Base-by-base conservation (phyloP, 164 flowering plant genomes). In the Piper betle region DNA sequence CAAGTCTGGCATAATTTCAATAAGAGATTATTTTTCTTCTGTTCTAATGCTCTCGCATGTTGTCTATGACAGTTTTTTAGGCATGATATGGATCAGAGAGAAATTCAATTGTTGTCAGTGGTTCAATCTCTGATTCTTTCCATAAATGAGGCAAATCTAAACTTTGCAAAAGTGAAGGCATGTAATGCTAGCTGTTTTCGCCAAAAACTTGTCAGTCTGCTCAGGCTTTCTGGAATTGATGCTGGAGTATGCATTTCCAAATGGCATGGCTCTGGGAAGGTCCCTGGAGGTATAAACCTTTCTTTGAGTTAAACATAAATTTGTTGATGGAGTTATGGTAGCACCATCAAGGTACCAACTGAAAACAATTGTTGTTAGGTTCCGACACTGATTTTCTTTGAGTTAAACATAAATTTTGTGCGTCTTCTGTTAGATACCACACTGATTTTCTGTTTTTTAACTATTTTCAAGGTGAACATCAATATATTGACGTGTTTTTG, bases 161-260 rank as follows among this genome's bases (percentile, higher is more conserved):
- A 73, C 10, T 61, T 53, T 65, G 71, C 74, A 53, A 76, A 81
- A 46, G 67, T 82, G 39, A 80, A 80, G 54, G 70, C 73, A 12
- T 88, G 97, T 67, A 80, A 80, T 66, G 83, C 80, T 19, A 83
- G 94, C 75, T 91, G 97, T 73, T 78, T 88, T 63, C 78, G 88
- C 62, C 82, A 73, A 70, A 71, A 65, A 39, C 73, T 91, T 66
- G 94, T 80, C 4, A 86, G 86, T 80, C 87, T 79, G 56, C 72
- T 91, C 68, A 75, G 91, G 65, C 73, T 68, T 18, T 76, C 90
- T 57, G 97, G 96, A 37, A 82, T 83, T 70, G 90, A 91, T 80
- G 97, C 96, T 64, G 96, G 87, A 48, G 84, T 88, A 5, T 91
- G 97, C 66, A 33, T 76, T 12, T 68, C 92, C 53, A 81, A 76